These are phyloP conservation scores for Pseudodiploospora longispora DNA, from an alignment of 2,329 filamentous ascomycete genomes.

Conservation along the genomic window DNA sequence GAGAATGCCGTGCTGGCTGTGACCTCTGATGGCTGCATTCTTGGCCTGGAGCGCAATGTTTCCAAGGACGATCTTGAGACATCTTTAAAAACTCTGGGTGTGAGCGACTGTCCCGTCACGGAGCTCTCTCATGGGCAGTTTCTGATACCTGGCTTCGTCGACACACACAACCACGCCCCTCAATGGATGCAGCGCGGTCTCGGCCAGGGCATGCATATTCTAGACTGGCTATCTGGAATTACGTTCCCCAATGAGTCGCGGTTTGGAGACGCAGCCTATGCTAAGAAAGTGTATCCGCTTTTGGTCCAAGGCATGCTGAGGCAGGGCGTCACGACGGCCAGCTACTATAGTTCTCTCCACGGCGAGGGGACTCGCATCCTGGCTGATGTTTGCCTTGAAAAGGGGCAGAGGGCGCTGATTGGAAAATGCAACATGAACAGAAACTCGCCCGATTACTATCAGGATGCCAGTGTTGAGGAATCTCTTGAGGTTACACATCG, in stretches of 20 bases:
- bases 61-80: conserved; percentile 9
- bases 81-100: conserved; percentile 8
- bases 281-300: conserved; percentile 39
- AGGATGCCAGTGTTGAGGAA: conserved; percentile 35
- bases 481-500: conserved; percentile 41
- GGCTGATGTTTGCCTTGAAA: conserved; percentile 42
- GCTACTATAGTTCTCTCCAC: conserved; percentile 52
- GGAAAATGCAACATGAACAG: conserved; percentile 57
- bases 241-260: conserved; percentile 58
- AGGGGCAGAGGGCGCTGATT: conserved; percentile 51
- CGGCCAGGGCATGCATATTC: conserved; percentile 42
- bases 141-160: conserved; percentile 52
- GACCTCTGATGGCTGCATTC: conserved; percentile 16
- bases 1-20: conserved; percentile 28
- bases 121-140: conserved; percentile 37
- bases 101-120: conserved; percentile 3
- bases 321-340: conserved; percentile 55
- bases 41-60: conserved; percentile 13
- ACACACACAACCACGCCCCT: conserved; percentile 63
- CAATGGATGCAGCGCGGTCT: conserved; percentile 43
- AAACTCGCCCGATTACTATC: conserved; percentile 46
- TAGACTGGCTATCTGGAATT: conserved; percentile 56
- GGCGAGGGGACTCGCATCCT: conserved; percentile 48
- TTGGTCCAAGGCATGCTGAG: conserved; percentile 50
- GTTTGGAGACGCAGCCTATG: conserved; percentile 47